Evolutionary conservation across 129 eudicot genomes (phyloP).

Genomic region (Arctium minus): DNA sequence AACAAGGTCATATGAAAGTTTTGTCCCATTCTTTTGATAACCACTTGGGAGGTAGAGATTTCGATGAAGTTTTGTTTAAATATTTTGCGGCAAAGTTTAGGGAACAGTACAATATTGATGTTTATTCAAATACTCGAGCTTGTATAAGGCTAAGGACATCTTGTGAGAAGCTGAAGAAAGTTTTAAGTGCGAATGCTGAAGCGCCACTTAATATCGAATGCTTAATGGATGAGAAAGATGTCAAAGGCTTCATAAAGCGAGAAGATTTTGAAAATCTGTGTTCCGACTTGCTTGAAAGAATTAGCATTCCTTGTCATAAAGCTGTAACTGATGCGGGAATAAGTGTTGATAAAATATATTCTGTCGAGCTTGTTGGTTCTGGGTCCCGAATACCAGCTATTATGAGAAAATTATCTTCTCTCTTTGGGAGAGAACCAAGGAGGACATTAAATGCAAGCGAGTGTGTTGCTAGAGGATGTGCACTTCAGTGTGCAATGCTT

Average conservation of each 20-base stretch:
- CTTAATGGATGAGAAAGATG: slow-evolving; percentile 98
- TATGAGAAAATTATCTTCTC: slow-evolving; percentile 37
- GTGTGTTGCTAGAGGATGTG: slow-evolving; percentile 99
- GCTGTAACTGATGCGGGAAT: slow-evolving; percentile 72
- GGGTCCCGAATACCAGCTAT: slow-evolving; percentile 97
- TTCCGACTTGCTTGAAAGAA: slow-evolving; percentile 52
- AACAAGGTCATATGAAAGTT: slow-evolving; percentile 68
- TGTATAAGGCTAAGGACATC: slow-evolving; percentile 75
- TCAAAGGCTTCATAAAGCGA: slow-evolving; percentile 83
- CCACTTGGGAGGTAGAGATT: slow-evolving; percentile 88
- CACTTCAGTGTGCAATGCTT: slow-evolving; percentile 97
- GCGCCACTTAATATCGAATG: slow-evolving; percentile 92
- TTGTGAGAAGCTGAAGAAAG: slow-evolving; percentile 93
- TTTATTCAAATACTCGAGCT: slow-evolving; percentile 68
- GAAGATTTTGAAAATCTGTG: slow-evolving; percentile 89
- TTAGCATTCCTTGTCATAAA: slow-evolving; percentile 67
- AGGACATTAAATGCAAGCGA: slow-evolving; percentile 95
- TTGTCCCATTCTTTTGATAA: slow-evolving; percentile 84
- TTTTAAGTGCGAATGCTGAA: slow-evolving; percentile 95
- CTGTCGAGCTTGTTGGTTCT: slow-evolving; percentile 95
- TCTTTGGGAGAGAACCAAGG: slow-evolving; percentile 71
- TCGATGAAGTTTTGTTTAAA: slow-evolving; percentile 80
- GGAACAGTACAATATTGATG: slow-evolving; percentile 65
- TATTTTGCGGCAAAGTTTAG: slow-evolving; percentile 65
- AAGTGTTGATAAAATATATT: slow-evolving; percentile 51